Evolutionary conservation across 495 filamentous ascomycete genomes (phyloP), one percentile per base, ranked within the genome.

Genomic region (Aspergillus wentii): DNA sequence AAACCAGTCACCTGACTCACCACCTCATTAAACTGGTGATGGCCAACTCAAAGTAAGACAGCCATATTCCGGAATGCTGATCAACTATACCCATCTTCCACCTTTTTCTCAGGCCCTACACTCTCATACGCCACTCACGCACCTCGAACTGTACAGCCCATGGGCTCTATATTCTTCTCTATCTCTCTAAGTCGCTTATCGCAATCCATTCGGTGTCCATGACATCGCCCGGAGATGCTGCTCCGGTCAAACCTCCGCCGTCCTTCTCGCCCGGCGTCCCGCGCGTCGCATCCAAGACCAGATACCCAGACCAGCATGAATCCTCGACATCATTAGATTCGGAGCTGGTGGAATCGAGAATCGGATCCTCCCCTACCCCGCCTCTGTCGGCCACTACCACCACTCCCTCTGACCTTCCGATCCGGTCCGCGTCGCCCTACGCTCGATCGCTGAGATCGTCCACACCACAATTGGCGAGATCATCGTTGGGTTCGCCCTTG

Each of bases 391-490:
- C 55, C 30, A 48, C 59, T 17, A 61, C 55, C 17, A 48, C 59
- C 17, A 61, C 55, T 16, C 40, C 57, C 18, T 37, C 32, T 26
- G 65, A 68, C 17, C 50, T 68, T 29, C 62, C 65, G 13, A 59
- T 63, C 30, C 55, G 66, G 26, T 55, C 64, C 35, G 53, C 48
- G 54, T 81, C 53, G 63, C 78, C 48, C 66, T 74, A 46, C 61
- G 82, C 55, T 72, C 80, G 61, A 62, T 78, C 57, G 65, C 59
- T 78, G 41, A 73, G 79, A 26, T 75, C 69, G 20, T 82, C 80
- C 8, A 80, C 78, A 31, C 71, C 70, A 22, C 72, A 72, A 40
- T 57, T 75, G 46, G 66, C 68, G 15, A 69, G 74, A 17, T 77
- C 82, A 3, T 78, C 82, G 7, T 71, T 71, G 59, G 44, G 72